Evolutionary conservation across 257 asterid genomes (phyloP).

Genomic region (Dorcoceras hygrometricum): DNA sequence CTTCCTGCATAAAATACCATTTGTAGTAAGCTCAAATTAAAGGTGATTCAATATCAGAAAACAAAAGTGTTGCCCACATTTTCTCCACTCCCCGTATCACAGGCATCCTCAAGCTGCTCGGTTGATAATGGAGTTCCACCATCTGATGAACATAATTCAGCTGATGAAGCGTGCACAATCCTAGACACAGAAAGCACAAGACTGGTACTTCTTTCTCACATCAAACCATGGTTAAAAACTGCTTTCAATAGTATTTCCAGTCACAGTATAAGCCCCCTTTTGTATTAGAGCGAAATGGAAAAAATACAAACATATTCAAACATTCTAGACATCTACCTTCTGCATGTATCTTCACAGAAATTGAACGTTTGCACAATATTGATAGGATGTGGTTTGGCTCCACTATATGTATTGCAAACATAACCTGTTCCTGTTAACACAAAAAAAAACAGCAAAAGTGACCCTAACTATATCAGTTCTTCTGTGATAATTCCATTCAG

Average conservation of each 20-base stretch:
- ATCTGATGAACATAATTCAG: conserved; percentile 45
- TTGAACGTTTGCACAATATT: conserved; percentile 86
- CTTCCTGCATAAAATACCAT: conserved; percentile 40
- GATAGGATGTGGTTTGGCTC: conserved; percentile 53
- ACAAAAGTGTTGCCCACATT: conserved; percentile 36
- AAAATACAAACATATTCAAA: conserved; percentile 6
- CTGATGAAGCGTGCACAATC: conserved; percentile 61
- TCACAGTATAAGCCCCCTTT: conserved; percentile 18
- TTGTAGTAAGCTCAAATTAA: conserved; percentile 1
- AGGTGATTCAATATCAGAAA: conserved; percentile 13
- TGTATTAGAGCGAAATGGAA: conserved; percentile 37
- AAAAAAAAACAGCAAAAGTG: conserved; percentile 10
- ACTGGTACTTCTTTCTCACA: conserved; percentile 14
- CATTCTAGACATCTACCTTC: conserved; percentile 48
- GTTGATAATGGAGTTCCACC: conserved; percentile 33
- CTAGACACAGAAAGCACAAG: conserved; percentile 38
- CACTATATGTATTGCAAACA: conserved; percentile 71
- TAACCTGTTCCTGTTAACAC: conserved; percentile 69
- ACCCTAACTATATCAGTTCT: background rate
- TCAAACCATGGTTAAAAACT: conserved; percentile 15
- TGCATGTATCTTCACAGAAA: conserved; percentile 66
- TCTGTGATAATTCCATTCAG: conserved; percentile 5
- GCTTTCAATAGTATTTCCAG: background rate
- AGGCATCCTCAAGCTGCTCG: conserved; percentile 40
- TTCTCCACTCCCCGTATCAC: conserved; percentile 26